phyloP scores from a whole-genome alignment of 169 alveolate species.

The Plasmodium blacklocki region DNA sequence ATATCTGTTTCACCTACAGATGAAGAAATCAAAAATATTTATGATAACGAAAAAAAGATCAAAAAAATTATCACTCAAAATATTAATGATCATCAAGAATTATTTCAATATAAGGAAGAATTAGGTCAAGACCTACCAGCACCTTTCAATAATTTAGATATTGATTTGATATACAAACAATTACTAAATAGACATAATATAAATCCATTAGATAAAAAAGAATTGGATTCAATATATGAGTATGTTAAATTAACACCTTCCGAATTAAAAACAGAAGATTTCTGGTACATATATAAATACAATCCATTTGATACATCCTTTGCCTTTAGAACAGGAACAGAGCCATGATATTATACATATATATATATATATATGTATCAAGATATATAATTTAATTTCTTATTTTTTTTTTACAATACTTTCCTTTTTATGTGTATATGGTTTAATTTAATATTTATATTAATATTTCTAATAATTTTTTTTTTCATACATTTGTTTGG shows the following conservation, averaged over 20 bases:
- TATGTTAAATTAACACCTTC: conserved; percentile 59
- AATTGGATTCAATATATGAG: conserved; percentile 28
- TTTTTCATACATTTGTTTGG: not conserved
- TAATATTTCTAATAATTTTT: not conserved
- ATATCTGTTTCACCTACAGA: conserved; percentile 83
- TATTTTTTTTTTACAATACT: not conserved
- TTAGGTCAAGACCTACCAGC: conserved; percentile 56
- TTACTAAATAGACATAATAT: conserved; percentile 64
- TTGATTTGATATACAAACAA: conserved; percentile 57
- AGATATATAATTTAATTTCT: too few species aligned
- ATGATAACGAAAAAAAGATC: conserved; percentile 79
- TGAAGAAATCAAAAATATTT: conserved; percentile 80
- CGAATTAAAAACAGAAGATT: conserved; percentile 51
- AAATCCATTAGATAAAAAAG: conserved; percentile 53
- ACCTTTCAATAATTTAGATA: conserved; percentile 45
- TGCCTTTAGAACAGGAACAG: conserved; percentile 61
- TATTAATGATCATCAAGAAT: conserved; percentile 61
- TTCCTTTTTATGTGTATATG: conserved; percentile 1
- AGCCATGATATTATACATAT: conserved; percentile 15
- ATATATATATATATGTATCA: too few species aligned
- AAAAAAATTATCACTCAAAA: conserved; percentile 72
- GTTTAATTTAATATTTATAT: not conserved
- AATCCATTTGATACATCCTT: conserved; percentile 65
- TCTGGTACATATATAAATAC: conserved; percentile 60
- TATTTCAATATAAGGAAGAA: conserved; percentile 66